Conservation (phyloP, 2,329 filamentous ascomycete genomes). For the Colletotrichum coccodes region DNA sequence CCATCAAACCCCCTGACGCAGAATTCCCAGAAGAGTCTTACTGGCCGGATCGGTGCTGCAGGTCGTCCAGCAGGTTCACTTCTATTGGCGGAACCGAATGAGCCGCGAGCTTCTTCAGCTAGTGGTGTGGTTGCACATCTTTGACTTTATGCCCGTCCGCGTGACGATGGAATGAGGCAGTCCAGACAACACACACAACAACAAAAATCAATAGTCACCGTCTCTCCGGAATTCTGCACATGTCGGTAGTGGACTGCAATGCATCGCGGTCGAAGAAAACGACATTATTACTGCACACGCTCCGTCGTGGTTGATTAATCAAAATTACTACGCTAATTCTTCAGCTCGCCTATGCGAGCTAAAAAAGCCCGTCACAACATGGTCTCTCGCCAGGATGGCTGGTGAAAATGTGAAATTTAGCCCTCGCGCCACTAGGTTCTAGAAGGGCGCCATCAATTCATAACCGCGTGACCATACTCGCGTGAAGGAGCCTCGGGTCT, state of each 20-base stretch:
- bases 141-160: neutral
- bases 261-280: neutral
- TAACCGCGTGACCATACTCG: neutral
- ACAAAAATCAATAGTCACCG: neutral
- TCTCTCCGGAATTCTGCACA: neutral
- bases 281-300: neutral
- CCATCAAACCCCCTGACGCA: neutral
- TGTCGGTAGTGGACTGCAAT: neutral
- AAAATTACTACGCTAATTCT: neutral
- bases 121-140: neutral
- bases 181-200: too few species aligned
- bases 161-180: neutral
- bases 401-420: neutral
- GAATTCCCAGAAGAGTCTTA: neutral
- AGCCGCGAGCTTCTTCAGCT: neutral
- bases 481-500: neutral
- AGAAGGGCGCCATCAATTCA: neutral
- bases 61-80: neutral
- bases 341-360: neutral
- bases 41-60: neutral
- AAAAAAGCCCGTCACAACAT: neutral
- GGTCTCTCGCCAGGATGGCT: neutral
- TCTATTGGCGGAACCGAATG: slow-evolving; percentile 4
- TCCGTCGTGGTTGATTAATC: neutral
- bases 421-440: neutral